Percentiles rank a stretch among this genome's conserved stretches.
Conservation (phyloP, 495 filamentous ascomycete species). For the Hypoxylon fuscum region DNA sequence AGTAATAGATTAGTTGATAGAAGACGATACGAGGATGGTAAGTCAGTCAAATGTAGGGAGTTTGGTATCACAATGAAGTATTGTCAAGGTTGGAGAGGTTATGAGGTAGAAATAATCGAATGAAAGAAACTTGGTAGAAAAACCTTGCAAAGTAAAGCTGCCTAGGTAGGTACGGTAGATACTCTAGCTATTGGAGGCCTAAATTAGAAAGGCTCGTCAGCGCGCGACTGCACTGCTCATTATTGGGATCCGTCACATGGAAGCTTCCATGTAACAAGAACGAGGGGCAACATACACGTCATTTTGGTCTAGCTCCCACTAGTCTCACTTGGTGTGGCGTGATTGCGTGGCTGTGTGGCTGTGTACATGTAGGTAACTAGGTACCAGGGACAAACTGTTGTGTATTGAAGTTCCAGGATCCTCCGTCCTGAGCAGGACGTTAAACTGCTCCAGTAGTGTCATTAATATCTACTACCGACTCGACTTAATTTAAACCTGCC, state of each 20-base stretch:
- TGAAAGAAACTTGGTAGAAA: not conserved
- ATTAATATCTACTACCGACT: too few relatives aligned
- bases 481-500: too few relatives aligned
- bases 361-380: too few relatives aligned
- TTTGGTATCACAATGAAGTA: not conserved
- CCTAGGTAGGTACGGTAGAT: too few relatives aligned
- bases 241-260: too few relatives aligned
- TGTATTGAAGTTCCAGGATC: too few relatives aligned
- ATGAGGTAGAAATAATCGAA: not conserved
- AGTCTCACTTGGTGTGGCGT: conserved; percentile 1
- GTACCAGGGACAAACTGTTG: too few relatives aligned
- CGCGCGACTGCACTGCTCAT: conserved; percentile 15
- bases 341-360: not conserved
- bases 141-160: too few relatives aligned
- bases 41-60: not conserved
- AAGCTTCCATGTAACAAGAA: conserved; percentile 23
- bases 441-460: too few relatives aligned
- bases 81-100: not conserved
- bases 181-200: conserved; percentile 29
- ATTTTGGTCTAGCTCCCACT: conserved; percentile 16
- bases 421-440: too few relatives aligned
- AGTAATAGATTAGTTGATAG: conserved; percentile 19
- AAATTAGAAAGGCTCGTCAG: conserved; percentile 7
- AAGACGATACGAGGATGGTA: conserved; percentile 1
- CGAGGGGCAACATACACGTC: conserved; percentile 40